Conservation (phyloP, 2,329 filamentous ascomycete genomes). For the Cordyceps militaris region DNA sequence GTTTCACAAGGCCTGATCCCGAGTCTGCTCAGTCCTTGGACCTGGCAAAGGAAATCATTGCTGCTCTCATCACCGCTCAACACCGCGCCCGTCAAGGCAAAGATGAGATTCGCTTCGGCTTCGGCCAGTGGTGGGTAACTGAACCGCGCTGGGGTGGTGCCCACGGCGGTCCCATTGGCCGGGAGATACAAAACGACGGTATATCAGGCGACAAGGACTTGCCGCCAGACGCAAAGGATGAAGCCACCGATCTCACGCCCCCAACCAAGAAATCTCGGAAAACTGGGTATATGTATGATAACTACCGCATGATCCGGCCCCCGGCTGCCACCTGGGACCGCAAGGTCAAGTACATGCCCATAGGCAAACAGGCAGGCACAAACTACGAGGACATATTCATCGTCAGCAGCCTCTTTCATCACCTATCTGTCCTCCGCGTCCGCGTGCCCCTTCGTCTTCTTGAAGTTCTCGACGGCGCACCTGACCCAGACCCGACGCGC, state of each 20-base stretch:
- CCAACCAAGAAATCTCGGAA: conserved; percentile 44
- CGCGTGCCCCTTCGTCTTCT: conserved; percentile 50
- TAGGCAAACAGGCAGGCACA: conserved; percentile 42
- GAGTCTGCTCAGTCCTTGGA: conserved; percentile 55
- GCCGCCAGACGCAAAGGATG: conserved; percentile 21
- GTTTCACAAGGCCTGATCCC: conserved; percentile 37
- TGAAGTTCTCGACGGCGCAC: conserved; percentile 43
- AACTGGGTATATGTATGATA: conserved; percentile 53
- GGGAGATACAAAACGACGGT: conserved; percentile 47
- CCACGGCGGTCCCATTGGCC: conserved; percentile 54
- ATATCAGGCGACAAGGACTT: conserved; percentile 41
- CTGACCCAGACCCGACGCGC: conserved; percentile 25
- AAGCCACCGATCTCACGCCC: conserved; percentile 20
- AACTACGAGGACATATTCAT: conserved; percentile 56
- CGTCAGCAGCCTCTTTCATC: conserved; percentile 52
- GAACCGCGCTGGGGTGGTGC: conserved; percentile 58
- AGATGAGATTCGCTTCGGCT: conserved; percentile 48
- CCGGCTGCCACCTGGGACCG: conserved; percentile 53
- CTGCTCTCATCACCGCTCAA: conserved; percentile 56
- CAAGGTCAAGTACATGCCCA: conserved; percentile 50
- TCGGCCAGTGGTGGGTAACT: conserved; percentile 55
- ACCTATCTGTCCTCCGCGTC: conserved; percentile 50
- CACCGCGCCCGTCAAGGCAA: conserved; percentile 53
- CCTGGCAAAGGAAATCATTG: conserved; percentile 53
- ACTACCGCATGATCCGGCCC: conserved; percentile 54